Conservation (phyloP, 2,329 filamentous ascomycete genomes). For the Fusarium sterilihyphosum region DNA sequence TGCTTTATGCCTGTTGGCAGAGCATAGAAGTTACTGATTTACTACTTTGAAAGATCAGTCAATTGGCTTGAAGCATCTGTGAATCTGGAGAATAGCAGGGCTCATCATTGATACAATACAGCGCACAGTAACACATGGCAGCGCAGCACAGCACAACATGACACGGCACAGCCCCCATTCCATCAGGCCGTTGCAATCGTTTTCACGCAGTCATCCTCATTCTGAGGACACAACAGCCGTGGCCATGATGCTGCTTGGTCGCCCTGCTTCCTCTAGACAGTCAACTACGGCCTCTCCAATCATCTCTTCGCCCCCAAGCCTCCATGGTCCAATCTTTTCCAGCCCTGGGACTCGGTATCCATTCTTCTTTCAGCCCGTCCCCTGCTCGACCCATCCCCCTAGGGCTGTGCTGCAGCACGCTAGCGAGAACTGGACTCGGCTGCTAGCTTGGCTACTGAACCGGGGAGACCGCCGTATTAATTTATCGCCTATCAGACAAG, state of each 20-base stretch:
- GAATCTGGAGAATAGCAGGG: not conserved
- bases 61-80: not conserved
- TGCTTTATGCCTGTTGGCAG: not conserved
- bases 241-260: conserved; percentile 3
- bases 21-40: not conserved
- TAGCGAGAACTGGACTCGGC: conserved; percentile 30
- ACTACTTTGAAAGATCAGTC: not conserved
- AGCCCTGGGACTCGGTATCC: conserved; percentile 15
- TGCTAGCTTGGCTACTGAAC: conserved; percentile 23
- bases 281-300: conserved; percentile 18
- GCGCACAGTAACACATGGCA: not conserved
- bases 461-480: conserved; percentile 6
- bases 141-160: not conserved
- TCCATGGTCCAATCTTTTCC: conserved; percentile 13
- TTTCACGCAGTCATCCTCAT: conserved; percentile 19
- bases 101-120: not conserved
- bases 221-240: not conserved
- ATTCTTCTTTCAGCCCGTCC: conserved; percentile 8
- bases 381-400: conserved; percentile 23
- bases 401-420: conserved; percentile 38
- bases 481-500: conserved; percentile 38
- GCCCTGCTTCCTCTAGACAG: not conserved
- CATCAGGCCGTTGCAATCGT: not conserved
- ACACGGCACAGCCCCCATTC: conserved; percentile 23
- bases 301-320: conserved; percentile 15